Base-by-base conservation (phyloP, 345 rosid genomes). In the Orychophragmus violaceus region DNA sequence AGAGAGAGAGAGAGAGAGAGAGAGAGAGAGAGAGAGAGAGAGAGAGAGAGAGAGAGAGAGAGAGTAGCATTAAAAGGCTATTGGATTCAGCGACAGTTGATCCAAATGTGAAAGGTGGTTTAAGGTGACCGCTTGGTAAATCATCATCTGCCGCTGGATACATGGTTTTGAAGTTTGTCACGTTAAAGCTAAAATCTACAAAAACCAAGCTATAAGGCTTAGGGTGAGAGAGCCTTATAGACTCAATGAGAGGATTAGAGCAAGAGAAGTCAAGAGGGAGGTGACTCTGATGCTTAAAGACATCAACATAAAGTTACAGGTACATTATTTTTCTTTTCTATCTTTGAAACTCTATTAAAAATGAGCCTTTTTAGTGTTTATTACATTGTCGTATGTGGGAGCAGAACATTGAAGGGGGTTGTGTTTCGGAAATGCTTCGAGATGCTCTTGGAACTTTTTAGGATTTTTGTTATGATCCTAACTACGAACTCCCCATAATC, bases 81-180 rank as follows among this genome's bases (percentile, higher is more conserved):
- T 42, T 90, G 30, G 60, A 61, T 57, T 78, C 75, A 33, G 89
- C 87, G 12, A 72, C 81, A 86, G n/a, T n/a, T n/a, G n/a, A n/a
- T n/a, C n/a, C n/a, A n/a, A n/a, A n/a, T n/a, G n/a, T n/a, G n/a
- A n/a, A 83, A 70, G 92, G 95, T 11, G 90, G 95, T 27, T 62
- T 88, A 62, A 80, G 82, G 76, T 86, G 90, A 90, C 79, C 82
- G 9, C 6, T 78, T 19, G 84, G 82, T 44, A 76, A 70, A 78
- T 37, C 68, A 54, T 59, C 74, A 35, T 78, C 80, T 7, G 77
- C 60, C 9, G 64, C 80, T 53, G 77, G 87, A 71, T 83, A 60
- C 60, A 52, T 29, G 12, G 72, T 82, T 22, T 79, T 50, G 87
- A 77, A 41, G 78, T 67, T 35, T 78, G 83, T 80, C 90, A 82